A percentile compares a stretch with the other conserved stretches of the same genome.
These are phyloP conservation scores for Epichloe brachyelytri DNA, from an alignment of 2,329 filamentous ascomycete genomes.

Conservation along the genomic window DNA sequence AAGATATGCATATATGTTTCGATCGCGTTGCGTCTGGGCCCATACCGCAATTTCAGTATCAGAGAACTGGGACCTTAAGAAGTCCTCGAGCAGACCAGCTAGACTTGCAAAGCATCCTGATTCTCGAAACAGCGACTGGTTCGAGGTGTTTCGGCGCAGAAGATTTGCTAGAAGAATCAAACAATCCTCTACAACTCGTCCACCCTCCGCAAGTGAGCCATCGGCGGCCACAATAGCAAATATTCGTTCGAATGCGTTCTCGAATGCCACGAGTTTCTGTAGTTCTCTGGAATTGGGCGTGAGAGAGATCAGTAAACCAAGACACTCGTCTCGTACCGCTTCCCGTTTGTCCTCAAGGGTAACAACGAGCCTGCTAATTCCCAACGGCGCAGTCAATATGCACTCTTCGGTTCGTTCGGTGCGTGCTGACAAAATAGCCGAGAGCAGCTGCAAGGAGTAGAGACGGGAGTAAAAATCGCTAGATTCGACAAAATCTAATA, in stretches of 20 bases:
- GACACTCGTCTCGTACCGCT: conserved; percentile 74
- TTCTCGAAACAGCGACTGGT: conserved; percentile 88
- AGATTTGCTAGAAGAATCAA: conserved; percentile 84
- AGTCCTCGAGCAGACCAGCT: conserved; percentile 51
- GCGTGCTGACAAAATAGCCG: conserved; percentile 71
- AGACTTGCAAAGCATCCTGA: conserved; percentile 69
- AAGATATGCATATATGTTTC: conserved; percentile 83
- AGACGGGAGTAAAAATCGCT: conserved; percentile 82
- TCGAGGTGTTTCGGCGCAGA: conserved; percentile 73
- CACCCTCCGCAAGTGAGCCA: conserved; percentile 69
- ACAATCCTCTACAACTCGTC: conserved; percentile 83
- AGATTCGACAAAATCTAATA: conserved; percentile 80
- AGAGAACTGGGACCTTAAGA: conserved; percentile 38
- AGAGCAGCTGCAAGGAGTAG: conserved; percentile 80
- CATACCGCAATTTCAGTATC: conserved; percentile 54
- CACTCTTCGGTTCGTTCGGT: conserved; percentile 92
- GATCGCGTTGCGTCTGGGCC: conserved; percentile 66
- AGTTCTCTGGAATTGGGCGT: conserved; percentile 79
- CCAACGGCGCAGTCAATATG: conserved; percentile 76
- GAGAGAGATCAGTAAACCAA: conserved; percentile 76
- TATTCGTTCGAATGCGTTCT: conserved; percentile 80
- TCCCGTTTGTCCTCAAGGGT: conserved; percentile 77
- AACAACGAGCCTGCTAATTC: conserved; percentile 74
- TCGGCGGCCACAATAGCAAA: conserved; percentile 74
- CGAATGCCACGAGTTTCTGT: conserved; percentile 90